These are phyloP conservation scores for Helotiales sp. DNA, from an alignment of 2,329 filamentous ascomycete species.

Conservation along the genomic window DNA sequence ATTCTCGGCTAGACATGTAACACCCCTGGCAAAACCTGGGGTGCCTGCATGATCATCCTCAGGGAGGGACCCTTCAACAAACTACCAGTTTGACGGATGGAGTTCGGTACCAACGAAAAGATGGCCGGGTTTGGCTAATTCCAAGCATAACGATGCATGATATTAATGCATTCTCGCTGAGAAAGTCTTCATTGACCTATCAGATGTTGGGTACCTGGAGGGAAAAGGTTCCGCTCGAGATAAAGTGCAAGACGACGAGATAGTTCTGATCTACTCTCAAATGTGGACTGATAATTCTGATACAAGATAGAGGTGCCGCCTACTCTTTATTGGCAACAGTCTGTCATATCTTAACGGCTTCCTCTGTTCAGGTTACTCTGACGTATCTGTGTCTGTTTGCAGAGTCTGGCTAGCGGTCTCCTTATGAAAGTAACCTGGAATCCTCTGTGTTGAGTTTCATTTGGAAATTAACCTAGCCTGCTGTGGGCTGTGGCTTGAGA, in stretches of 20 bases:
- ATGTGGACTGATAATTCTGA: not conserved
- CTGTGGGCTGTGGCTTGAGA: no score
- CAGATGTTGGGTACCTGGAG: not conserved
- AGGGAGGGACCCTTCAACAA: conserved; percentile 11
- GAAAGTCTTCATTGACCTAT: conserved; percentile 15
- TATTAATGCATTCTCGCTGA: conserved; percentile 18
- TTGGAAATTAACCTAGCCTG: no score
- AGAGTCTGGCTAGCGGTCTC: not conserved
- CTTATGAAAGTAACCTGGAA: no score
- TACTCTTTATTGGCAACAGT: not conserved
- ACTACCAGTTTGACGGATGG: conserved; percentile 9
- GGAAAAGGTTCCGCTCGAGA: not conserved
- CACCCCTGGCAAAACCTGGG: conserved; percentile 1
- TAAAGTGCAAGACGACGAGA: not conserved
- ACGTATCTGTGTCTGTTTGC: not conserved
- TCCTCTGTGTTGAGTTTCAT: no score
- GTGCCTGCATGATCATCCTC: conserved; percentile 17
- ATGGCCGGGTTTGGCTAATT: conserved; percentile 8
- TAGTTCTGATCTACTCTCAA: not conserved
- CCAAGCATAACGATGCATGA: conserved; percentile 22
- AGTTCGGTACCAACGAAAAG: conserved; percentile 7
- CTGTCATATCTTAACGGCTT: not conserved
- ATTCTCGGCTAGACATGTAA: not conserved
- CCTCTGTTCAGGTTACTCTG: not conserved
- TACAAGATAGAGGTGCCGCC: conserved; percentile 10